Conservation (phyloP, 2,329 filamentous ascomycete species). For the Gnomoniopsis smithogilvyi region DNA sequence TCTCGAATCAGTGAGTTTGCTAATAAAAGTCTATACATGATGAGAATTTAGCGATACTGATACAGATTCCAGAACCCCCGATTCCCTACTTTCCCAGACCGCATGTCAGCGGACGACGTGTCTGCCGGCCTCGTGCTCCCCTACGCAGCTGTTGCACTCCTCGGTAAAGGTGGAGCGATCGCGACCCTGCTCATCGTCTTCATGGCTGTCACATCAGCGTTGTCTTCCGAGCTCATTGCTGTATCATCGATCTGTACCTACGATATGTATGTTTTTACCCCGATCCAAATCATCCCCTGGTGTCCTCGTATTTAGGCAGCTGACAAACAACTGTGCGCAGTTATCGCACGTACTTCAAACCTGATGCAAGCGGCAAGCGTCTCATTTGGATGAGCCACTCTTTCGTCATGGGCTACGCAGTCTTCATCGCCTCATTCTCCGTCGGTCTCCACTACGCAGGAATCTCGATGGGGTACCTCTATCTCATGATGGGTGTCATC, state of each 20-base stretch:
- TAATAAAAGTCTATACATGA: not conserved
- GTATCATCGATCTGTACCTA: conserved; percentile 88
- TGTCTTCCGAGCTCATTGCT: conserved; percentile 80
- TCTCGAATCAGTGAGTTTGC: conserved; percentile 53
- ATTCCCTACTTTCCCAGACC: conserved; percentile 70
- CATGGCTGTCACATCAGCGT: conserved; percentile 85
- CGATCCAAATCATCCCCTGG: not conserved
- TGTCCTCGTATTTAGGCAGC: not conserved
- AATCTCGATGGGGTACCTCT: conserved; percentile 85
- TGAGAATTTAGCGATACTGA: not conserved
- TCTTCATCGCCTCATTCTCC: conserved; percentile 75
- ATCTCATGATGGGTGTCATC: conserved; percentile 88
- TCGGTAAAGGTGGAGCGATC: conserved; percentile 77
- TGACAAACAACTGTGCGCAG: not conserved
- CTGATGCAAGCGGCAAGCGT: conserved; percentile 67
- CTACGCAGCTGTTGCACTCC: conserved; percentile 77
- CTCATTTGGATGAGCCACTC: conserved; percentile 79
- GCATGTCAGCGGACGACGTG: conserved; percentile 72
- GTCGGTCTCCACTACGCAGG: conserved; percentile 72
- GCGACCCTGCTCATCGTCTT: conserved; percentile 80
- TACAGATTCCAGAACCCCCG: conserved; percentile 43
- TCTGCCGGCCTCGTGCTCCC: conserved; percentile 81
- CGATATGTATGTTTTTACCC: conserved; percentile 49
- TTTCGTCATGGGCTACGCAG: conserved; percentile 66
- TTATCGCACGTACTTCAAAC: conserved; percentile 84